phyloP scores from a whole-genome alignment of 805 yeast genomes.

The Wickerhamiella slavikovae region DNA sequence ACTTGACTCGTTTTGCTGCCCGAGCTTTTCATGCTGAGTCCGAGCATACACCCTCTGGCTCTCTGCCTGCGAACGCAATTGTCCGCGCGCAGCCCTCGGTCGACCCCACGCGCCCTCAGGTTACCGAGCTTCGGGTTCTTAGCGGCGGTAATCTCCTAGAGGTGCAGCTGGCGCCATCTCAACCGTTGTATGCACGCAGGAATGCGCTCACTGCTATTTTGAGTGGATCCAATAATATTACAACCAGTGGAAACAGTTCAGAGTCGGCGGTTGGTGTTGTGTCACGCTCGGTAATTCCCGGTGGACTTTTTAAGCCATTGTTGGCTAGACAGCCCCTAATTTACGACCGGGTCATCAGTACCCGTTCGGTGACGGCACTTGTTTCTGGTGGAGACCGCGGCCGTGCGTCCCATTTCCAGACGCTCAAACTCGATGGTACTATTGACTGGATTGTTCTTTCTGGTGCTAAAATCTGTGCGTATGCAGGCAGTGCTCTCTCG shows the following conservation, averaged over 20 bases:
- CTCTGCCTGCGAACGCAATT: slow-evolving; percentile 7
- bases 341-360: slow-evolving; percentile 8
- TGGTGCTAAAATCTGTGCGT: slow-evolving; percentile 24
- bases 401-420: slow-evolving; percentile 12
- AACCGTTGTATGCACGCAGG: slow-evolving; percentile 8
- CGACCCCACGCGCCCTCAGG: slow-evolving; percentile 8
- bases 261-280: neutral
- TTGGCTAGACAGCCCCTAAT: slow-evolving; percentile 11
- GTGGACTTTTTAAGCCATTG: slow-evolving; percentile 6
- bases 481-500: slow-evolving; percentile 21
- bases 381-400: slow-evolving; percentile 4
- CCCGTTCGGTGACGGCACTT: slow-evolving; percentile 9
- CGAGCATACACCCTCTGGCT: slow-evolving; percentile 8
- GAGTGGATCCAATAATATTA: slow-evolving; percentile 4
- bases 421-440: slow-evolving; percentile 21
- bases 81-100: slow-evolving; percentile 8
- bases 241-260: neutral
- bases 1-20: neutral
- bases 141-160: slow-evolving; percentile 88
- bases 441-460: slow-evolving; percentile 25
- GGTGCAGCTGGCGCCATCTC: slow-evolving; percentile 40
- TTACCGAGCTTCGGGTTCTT: slow-evolving; percentile 7
- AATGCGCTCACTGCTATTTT: slow-evolving; percentile 9
- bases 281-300: slow-evolving; percentile 7
- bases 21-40: slow-evolving; percentile 9